Conservation (phyloP, 2,329 filamentous ascomycete genomes). For the Fusarium transvaalense region DNA sequence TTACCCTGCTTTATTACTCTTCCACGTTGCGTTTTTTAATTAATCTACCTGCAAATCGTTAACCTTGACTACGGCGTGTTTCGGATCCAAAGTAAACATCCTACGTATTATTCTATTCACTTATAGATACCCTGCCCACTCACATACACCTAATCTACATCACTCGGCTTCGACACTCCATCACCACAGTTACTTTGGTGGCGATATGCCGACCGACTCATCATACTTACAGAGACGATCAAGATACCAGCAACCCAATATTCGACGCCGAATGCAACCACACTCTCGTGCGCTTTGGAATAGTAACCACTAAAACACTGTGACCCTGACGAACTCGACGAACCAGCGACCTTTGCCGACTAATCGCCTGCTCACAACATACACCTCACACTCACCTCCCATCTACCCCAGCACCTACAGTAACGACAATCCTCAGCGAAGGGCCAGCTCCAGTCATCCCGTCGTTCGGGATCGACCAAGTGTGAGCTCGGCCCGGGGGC, state of each 20-base stretch:
- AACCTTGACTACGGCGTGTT: slow-evolving; percentile 14
- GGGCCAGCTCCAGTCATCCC: slow-evolving; percentile 40
- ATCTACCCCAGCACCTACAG: slow-evolving; percentile 19
- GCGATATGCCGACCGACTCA: slow-evolving; percentile 40
- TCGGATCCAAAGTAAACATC: slow-evolving; percentile 13
- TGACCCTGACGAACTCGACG: slow-evolving; percentile 39
- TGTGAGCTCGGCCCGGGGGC: slow-evolving; percentile 39
- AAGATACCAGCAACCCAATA: slow-evolving; percentile 19
- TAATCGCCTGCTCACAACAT: slow-evolving; percentile 34
- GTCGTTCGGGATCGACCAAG: slow-evolving; percentile 33
- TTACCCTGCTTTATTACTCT: slow-evolving; percentile 21
- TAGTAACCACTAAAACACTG: slow-evolving; percentile 15
- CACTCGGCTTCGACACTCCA: slow-evolving; percentile 3
- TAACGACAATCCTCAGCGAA: slow-evolving; percentile 20
- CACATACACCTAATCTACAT: not conserved
- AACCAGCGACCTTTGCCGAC: slow-evolving; percentile 26
- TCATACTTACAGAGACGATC: slow-evolving; percentile 27
- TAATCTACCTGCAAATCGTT: not conserved
- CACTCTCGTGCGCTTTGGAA: not conserved
- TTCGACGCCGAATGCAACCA: slow-evolving; percentile 9
- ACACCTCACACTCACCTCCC: slow-evolving; percentile 29
- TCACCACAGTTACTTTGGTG: slow-evolving; percentile 16
- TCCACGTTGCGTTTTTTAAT: slow-evolving; percentile 17
- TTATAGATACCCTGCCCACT: slow-evolving; percentile 10
- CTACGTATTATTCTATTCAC: slow-evolving; percentile 3